Conservation (phyloP, 139 green algal species). For the Tetradesmus obliquus region DNA sequence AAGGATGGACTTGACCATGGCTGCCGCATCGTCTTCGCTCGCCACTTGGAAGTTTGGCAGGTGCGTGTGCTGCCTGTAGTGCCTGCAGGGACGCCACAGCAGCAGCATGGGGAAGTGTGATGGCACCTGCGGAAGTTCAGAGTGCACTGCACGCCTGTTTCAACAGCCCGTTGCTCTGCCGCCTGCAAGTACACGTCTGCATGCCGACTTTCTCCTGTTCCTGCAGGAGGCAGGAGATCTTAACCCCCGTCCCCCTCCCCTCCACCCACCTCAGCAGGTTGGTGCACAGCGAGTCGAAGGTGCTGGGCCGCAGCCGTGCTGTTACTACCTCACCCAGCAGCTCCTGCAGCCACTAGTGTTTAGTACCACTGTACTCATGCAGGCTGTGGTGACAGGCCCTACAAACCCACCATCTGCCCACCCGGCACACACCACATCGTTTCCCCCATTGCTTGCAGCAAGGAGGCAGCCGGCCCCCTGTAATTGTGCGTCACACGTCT, state of each 20-base stretch:
- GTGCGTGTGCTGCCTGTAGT: background rate
- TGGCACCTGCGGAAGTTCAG: background rate
- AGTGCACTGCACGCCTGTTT: background rate
- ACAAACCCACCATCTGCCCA: too few species aligned
- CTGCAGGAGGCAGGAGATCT: too few species aligned
- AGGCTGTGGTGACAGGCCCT: too few species aligned
- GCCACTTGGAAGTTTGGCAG: background rate
- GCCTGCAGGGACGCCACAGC: background rate
- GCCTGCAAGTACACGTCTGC: too few species aligned
- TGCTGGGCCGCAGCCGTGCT: constrained; percentile 24
- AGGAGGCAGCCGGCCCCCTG: too few species aligned
- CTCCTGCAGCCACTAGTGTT: background rate
- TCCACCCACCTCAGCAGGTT: background rate
- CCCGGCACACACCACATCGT: too few species aligned
- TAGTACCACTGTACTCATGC: too few species aligned
- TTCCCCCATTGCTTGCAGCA: too few species aligned
- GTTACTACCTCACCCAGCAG: background rate
- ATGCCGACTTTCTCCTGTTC: too few species aligned
- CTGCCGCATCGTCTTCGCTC: background rate
- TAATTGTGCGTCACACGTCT: too few species aligned
- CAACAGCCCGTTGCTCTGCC: too few species aligned
- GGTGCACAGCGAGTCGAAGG: constrained; percentile 49
- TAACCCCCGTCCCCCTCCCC: too few species aligned
- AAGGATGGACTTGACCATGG: background rate
- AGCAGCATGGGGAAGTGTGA: background rate